Base-by-base conservation (phyloP, 2,329 filamentous ascomycete species). In the Pseudonectria buxi region DNA sequence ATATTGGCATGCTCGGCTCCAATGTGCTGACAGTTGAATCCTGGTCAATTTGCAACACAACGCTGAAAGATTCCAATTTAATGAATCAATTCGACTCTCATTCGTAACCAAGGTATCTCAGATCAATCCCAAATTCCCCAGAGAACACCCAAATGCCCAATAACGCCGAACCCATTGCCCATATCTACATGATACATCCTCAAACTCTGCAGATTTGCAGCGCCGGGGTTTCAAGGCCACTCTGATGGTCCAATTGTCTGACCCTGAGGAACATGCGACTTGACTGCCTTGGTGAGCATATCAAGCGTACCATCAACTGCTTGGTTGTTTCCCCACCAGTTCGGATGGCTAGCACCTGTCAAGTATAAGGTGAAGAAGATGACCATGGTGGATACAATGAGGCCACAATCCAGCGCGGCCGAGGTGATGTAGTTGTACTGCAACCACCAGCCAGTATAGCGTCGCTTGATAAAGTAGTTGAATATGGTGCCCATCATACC, bases 381-480 rank as follows among this genome's bases (percentile, higher is more conserved):
- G 38, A 86, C 56, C 25, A 87, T 71, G 0, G 80, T 81, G 24
- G 71, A 74, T 14, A 86, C 56, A 10, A 80, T 76, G 5, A 85
- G 67, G 5, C 82, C 82, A 32, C 74, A 74, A 56, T 86, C 83
- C 26, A 87, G 63, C 2, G 78, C 83, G 0, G 82, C 82, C 14
- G 81, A 84, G 0, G 80, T 76, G 51, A 86, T 71, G 56, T 86
- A 87, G 64, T 87, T 86, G 64, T 85, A 87, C 57, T 81, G 77
- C 57, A 82, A 65, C 83, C 83, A 87, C 83, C 82, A 86, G 24
- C 78, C 81, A 4, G 70, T 74, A 60, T 72, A 81, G 43, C 74
- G 70, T 39, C 78, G 69, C 54, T 75, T 74, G 54, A 86, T 73
- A 47, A 69, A 76, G 49, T 72, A 81, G 59, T 86, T 84, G 64